Percentiles rank a stretch among this genome's conserved stretches.
Evolutionary conservation across 192 early-diverging fungal species (phyloP).

Genomic region (Thoreauomyces humboldtii): DNA sequence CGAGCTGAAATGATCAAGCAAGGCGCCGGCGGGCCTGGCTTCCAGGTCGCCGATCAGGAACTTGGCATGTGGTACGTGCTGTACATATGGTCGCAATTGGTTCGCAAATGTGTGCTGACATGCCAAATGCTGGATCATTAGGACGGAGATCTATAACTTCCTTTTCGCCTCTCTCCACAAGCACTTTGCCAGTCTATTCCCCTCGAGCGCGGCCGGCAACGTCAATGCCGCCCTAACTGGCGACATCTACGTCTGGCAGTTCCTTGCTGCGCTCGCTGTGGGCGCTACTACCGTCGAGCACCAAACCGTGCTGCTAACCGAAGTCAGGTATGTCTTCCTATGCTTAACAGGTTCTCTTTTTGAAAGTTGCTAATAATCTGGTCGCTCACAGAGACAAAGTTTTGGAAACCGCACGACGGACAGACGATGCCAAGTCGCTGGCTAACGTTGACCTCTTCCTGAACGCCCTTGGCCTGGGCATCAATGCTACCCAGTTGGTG

Average conservation of each 20-base stretch:
- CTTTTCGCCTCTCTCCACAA: slow-evolving; percentile 77
- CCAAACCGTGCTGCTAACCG: slow-evolving; percentile 86
- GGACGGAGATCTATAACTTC: slow-evolving; percentile 80
- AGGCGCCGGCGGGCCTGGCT: slow-evolving; percentile 10
- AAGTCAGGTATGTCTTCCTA: slow-evolving; percentile 65
- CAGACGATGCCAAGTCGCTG: slow-evolving; percentile 63
- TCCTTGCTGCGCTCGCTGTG: slow-evolving; percentile 92
- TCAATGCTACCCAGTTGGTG: slow-evolving; percentile 77
- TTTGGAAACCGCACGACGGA: slow-evolving; percentile 65
- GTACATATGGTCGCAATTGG: too few species aligned
- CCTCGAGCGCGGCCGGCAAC: slow-evolving; percentile 19
- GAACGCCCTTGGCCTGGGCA: slow-evolving; percentile 85
- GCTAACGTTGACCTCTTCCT: slow-evolving; percentile 94
- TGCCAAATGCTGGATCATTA: background rate
- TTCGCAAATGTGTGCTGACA: too few species aligned
- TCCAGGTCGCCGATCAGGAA: slow-evolving; percentile 21
- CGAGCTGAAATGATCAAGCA: slow-evolving; percentile 90
- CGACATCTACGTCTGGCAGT: slow-evolving; percentile 97
- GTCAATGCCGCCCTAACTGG: slow-evolving; percentile 42
- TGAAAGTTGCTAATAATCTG: background rate
- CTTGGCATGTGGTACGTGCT: slow-evolving; percentile 34
- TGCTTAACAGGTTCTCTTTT: background rate
- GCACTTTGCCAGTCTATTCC: slow-evolving; percentile 77
- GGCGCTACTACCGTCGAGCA: slow-evolving; percentile 88
- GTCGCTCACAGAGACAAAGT: slow-evolving; percentile 64